These are phyloP conservation scores for Starmerella riodocensis DNA, from an alignment of 805 yeast species.

Conservation along the genomic window DNA sequence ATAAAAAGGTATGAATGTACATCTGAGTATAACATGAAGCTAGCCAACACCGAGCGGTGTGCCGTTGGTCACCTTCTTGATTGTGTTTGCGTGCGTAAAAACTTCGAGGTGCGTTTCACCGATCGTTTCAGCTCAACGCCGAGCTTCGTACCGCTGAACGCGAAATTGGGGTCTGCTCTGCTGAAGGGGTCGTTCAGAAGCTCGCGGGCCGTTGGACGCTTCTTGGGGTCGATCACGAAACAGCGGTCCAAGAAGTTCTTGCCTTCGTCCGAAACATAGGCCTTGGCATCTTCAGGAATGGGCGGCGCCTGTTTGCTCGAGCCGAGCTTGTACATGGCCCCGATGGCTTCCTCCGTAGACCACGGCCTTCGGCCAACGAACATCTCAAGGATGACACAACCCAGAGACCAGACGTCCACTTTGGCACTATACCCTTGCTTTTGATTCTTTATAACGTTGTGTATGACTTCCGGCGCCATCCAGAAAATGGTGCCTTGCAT, in stretches of 20 bases:
- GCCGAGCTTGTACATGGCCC: slow-evolving; percentile 83
- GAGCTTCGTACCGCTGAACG: slow-evolving; percentile 17
- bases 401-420: slow-evolving; percentile 95
- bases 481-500: slow-evolving; percentile 98
- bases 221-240: slow-evolving; percentile 64
- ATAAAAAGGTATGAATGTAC: neutral
- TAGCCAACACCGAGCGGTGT: too few species aligned
- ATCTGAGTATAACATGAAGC: neutral
- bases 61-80: neutral
- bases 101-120: slow-evolving; percentile 11
- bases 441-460: slow-evolving; percentile 56
- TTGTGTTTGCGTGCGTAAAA: slow-evolving; percentile 1
- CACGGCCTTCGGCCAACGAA: slow-evolving; percentile 95
- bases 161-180: slow-evolving; percentile 10
- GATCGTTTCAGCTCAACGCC: slow-evolving; percentile 15
- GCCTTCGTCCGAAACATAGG: slow-evolving; percentile 50
- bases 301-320: slow-evolving; percentile 87
- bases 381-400: slow-evolving; percentile 96
- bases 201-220: slow-evolving; percentile 66
- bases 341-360: slow-evolving; percentile 89
- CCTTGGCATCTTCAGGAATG: slow-evolving; percentile 74
- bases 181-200: slow-evolving; percentile 18
- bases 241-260: slow-evolving; percentile 61
- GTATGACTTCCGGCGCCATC: slow-evolving; percentile 99
- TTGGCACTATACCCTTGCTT: slow-evolving; percentile 94